Evolutionary conservation across 2,329 filamentous ascomycete genomes (phyloP), one percentile per base, ranked within the genome.

Genomic region (Xylaria hypoxylon): DNA sequence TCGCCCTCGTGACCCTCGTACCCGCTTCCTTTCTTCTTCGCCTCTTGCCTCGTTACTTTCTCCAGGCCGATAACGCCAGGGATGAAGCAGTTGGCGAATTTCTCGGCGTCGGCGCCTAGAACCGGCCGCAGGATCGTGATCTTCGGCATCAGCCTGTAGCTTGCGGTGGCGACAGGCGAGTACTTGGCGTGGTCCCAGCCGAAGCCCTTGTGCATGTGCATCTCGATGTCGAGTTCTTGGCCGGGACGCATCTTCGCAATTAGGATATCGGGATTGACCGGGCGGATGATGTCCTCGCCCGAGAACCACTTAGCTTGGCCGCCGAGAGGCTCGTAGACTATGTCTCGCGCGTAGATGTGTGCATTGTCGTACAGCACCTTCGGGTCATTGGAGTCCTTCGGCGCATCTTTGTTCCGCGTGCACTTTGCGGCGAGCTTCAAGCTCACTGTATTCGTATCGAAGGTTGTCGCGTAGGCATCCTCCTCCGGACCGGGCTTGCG

Each of bases 181-280:
- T 96, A 99, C 81, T 99, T 99, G 73, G 96, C 91, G 79, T 99
- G 96, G 80, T 99, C 96, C 70, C 91, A 89, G 53, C 96, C 96
- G 72, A 96, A 89, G 67, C 96, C 96, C 82, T 97, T 97, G 82
- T 97, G 90, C 82, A 95, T 96, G 83, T 98, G 94, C 87, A 97
- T 91, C 72, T 92, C 89, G 68, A 97, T 84, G 75, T 92, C 87
- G 75, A 99, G 92, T 73, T 89, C 87, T 84, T 99, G 96, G 4
- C 92, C 92, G 0, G 96, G 96, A 31, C 96, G 90, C 80, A 99
- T 83, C 84, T 99, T 99, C 67, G 94, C 94, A 77, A 99, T 89
- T 63, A 99, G 83, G 69, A 99, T 97, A 77, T 97, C 92, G 1
- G 95, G 95, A 80, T 98, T 93, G 45, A 92, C 89, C 26, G 95